phyloP scores from a whole-genome alignment of 2,329 filamentous ascomycete species.

The Berkeleyomyces basicola region DNA sequence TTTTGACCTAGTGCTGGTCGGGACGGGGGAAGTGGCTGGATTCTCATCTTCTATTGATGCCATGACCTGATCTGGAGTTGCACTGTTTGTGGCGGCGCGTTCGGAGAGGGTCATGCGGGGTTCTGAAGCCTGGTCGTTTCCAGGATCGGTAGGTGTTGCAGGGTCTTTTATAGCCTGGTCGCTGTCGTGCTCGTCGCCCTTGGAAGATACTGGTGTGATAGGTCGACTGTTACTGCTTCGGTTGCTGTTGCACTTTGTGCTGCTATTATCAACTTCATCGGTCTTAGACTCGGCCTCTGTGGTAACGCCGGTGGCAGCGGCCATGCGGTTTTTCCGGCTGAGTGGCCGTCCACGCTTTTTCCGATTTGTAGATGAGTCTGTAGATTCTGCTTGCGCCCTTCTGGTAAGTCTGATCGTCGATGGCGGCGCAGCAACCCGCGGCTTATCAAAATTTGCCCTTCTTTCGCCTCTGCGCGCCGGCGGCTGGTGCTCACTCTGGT shows the following conservation, averaged over 20 bases:
- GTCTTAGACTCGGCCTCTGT: conserved; percentile 17
- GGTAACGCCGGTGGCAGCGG: conserved; percentile 25
- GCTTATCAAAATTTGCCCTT: conserved; percentile 42
- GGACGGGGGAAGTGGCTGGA: conserved; percentile 16
- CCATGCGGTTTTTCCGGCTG: conserved; percentile 17
- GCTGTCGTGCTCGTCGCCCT: conserved; percentile 19
- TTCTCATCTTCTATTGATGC: conserved; percentile 26
- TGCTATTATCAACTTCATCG: conserved; percentile 19
- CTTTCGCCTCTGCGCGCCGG: conserved; percentile 77
- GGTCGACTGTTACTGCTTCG: conserved; percentile 14
- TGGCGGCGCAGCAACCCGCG: conserved; percentile 5
- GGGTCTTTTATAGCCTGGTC: conserved; percentile 19
- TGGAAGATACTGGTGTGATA: neutral
- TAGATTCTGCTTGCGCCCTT: neutral
- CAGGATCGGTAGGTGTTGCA: conserved; percentile 14
- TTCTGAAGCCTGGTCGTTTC: conserved; percentile 21
- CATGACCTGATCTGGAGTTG: conserved; percentile 27
- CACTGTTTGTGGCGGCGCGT: conserved; percentile 20
- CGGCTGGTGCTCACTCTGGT: conserved; percentile 90
- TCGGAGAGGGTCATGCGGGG: neutral
- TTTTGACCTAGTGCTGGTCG: conserved; percentile 4
- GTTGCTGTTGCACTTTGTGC: conserved; percentile 17
- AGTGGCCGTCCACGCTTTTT: conserved; percentile 26
- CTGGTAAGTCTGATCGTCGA: neutral
- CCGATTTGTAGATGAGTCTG: conserved; percentile 19